Conservation (phyloP, 1,139 yeast species). For the Debaryomyces udenii region DNA sequence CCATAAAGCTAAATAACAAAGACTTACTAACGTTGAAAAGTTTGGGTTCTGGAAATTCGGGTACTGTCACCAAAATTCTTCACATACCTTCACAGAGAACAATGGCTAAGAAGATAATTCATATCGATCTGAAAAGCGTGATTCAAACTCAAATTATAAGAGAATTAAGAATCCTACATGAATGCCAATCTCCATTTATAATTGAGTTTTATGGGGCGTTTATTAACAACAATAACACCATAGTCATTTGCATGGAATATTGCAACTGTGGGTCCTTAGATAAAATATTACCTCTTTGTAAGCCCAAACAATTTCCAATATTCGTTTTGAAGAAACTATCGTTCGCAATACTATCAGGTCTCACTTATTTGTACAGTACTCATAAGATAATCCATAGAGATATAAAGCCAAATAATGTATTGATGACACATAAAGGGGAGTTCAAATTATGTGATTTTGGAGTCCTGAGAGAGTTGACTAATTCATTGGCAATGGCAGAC, state of each 20-base stretch:
- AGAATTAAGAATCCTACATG: conserved; percentile 88
- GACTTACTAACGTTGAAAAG: conserved; percentile 77
- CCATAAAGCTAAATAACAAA: conserved; percentile 54
- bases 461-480: conserved; percentile 85
- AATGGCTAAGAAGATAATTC: conserved; percentile 90
- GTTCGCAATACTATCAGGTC: conserved; percentile 76
- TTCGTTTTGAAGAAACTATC: conserved; percentile 74
- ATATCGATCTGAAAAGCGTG: conserved; percentile 78
- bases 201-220: conserved; percentile 92
- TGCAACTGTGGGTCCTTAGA: conserved; percentile 95
- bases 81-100: conserved; percentile 86
- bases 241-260: conserved; percentile 91
- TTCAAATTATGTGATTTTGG: conserved; percentile 93
- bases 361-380: conserved; percentile 74
- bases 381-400: conserved; percentile 93
- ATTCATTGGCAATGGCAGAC: conserved; percentile 82
- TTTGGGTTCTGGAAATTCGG: conserved; percentile 93
- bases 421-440: conserved; percentile 77
- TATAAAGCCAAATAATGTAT: conserved; percentile 74
- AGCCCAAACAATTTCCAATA: conserved; percentile 53
- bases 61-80: conserved; percentile 84
- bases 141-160: conserved; percentile 85
- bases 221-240: conserved; percentile 62
- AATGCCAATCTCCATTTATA: conserved; percentile 80
- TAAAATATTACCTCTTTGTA: conserved; percentile 63